Percentiles rank a stretch among this genome's conserved stretches.
These are phyloP conservation scores for Nicotiana benthamiana DNA, from an alignment of 257 asterid species.

Conservation along the genomic window DNA sequence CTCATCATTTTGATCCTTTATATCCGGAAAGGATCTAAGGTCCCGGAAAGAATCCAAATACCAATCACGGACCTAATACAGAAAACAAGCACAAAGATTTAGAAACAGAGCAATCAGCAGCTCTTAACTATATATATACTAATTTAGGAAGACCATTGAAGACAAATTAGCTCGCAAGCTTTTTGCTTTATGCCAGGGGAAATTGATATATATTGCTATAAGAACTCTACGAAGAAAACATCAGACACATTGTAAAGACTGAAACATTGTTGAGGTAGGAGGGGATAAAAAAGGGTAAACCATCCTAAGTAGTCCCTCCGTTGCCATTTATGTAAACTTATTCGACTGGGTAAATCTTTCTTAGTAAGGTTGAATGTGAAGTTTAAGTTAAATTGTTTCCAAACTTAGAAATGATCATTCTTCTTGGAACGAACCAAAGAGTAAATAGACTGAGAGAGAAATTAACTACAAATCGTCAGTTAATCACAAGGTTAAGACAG, in stretches of 20 bases:
- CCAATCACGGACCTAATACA: slow-evolving; percentile 62
- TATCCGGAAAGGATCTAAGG: slow-evolving; percentile 60
- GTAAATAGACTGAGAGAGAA: no score
- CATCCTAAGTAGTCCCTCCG: background rate
- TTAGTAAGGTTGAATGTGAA: no score
- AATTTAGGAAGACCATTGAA: background rate
- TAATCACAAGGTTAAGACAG: background rate
- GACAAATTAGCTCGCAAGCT: background rate
- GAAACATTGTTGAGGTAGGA: no score
- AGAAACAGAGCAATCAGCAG: background rate
- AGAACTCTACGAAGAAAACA: no score
- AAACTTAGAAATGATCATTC: no score
- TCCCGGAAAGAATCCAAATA: slow-evolving; percentile 94
- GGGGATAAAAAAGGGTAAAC: background rate
- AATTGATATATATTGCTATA: no score
- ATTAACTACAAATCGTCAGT: background rate
- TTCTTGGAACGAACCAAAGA: no score
- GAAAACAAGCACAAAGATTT: background rate
- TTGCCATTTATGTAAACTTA: no score
- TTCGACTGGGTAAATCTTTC: no score
- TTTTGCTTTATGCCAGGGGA: no score
- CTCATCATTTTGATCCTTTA: slow-evolving; percentile 60
- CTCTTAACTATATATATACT: background rate
- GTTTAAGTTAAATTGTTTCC: no score
- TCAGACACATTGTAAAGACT: no score